Base-by-base conservation (phyloP, 2,329 filamentous ascomycete species). In the Aspergillus brunneoviolaceus region DNA sequence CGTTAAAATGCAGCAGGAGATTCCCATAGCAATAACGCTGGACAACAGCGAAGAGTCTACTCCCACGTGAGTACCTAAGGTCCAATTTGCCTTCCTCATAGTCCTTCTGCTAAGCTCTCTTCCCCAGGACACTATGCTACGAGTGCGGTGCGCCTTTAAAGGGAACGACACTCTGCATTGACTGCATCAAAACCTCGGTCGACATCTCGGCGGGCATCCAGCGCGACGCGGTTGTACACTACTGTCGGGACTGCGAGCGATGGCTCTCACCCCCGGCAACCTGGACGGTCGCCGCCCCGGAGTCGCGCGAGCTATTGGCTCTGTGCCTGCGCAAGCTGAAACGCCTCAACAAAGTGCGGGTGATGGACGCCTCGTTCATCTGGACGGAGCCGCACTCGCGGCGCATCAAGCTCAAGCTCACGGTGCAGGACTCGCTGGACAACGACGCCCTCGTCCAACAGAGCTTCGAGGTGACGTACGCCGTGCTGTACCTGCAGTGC, bases 81-180 rank as follows among this genome's bases (percentile, higher is more conserved):
- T 35, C 33, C 16, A 12, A 16, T 5, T 1, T 35, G 2, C 11
- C 16, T 12, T 35, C 5, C 11, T 14, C 11, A 35, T 16, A 16
- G 5, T 16, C 11, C 27, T 29, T 14, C 10, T 6, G 33, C 33
- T 35, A 35, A 35, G 16, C 14, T 11, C 14, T 16, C 2, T 5
- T 35, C 86, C 10, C 16, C 52, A 61, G 60, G 19, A 39, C 42
- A 23, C 52, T 61, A 12, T 61, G 60, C 49, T 61, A 61, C 27
- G 59, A 59, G 49, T 61, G 60, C 56, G 60, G 60, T 52, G 60
- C 60, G 19, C 60, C 60, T 6, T 35, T 61, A 57, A 52, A 50
- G 27, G 60, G 60, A 21, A 56, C 51, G 33, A 61, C 60, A 42
- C 49, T 61, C 49, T 61, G 60, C 35, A 55, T 27, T 23, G 60